Evolutionary conservation across 2,329 filamentous ascomycete genomes (phyloP), one percentile per base, ranked within the genome.

Genomic region (Fusarium humuli): DNA sequence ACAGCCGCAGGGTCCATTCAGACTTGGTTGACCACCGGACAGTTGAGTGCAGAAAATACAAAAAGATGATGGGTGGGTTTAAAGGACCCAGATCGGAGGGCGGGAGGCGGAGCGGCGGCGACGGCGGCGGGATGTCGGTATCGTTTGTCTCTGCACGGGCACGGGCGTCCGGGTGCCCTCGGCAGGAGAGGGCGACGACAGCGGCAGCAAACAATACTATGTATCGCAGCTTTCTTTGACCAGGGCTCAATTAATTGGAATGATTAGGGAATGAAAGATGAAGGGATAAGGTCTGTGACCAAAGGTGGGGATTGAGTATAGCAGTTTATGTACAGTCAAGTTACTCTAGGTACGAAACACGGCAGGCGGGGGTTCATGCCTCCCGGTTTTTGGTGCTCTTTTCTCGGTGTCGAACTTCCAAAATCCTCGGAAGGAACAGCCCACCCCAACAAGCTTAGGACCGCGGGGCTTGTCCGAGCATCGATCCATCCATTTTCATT

Each of bases 131-230:
- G 50, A 66, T 61, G 57, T 72, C 30, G 30, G 47, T 50, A 50
- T 66, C 64, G 71, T 70, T 32, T 52, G 55, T 69, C 67, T 71
- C 69, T 68, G 73, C 73, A 73, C 71, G 73, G 73, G 71, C 73
- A 74, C 73, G 73, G 73, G 73, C 73, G 65, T 75, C 73, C 73
- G 73, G 71, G 65, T 73, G 71, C 71, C 71, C 71, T 65, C 68
- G 65, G 73, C 67, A 72, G 72, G 55, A 70, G 63, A 70, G 67
- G 69, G 69, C 70, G 73, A 53, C 69, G 56, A 58, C 65, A 60
- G 58, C 70, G 49, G 63, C 54, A 57, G 59, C 54, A 58, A 44
- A 44, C 48, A 40, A 68, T 45, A 29, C 45, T 56, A 40, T 42
- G 44, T 30, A 42, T 53, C 45, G 30, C 23, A 52, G 34, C 47